phyloP scores from a whole-genome alignment of 2,329 filamentous ascomycete genomes.

The Colletotrichum costaricense region DNA sequence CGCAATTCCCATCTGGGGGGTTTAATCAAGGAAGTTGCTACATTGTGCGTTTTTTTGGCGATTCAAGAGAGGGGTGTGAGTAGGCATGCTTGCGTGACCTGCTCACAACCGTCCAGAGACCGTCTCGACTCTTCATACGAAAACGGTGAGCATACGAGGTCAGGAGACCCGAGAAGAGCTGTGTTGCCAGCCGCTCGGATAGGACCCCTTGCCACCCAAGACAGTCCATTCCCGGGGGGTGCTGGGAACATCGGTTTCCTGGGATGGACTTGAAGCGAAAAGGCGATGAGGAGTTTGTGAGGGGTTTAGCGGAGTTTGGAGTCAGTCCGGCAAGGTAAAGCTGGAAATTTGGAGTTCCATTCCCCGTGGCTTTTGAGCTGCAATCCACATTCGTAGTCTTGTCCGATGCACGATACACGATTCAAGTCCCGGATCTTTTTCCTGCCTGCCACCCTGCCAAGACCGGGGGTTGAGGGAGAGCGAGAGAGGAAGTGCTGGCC shows the following conservation, averaged over 20 bases:
- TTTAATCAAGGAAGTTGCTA: background rate
- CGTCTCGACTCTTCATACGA: background rate
- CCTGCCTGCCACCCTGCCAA: constrained; percentile 1
- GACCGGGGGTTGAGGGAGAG: background rate
- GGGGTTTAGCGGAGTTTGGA: background rate
- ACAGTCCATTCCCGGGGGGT: background rate
- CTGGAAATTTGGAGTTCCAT: background rate
- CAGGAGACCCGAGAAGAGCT: constrained; percentile 6
- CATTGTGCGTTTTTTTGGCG: background rate
- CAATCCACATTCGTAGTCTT: background rate
- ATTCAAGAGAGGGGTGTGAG: background rate
- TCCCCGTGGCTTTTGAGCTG: too few species aligned
- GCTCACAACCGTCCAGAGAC: background rate
- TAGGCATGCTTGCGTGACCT: too few species aligned
- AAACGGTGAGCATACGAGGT: constrained; percentile 18
- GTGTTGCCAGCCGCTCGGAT: background rate
- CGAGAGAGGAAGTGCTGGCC: background rate
- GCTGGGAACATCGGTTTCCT: background rate
- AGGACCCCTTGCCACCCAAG: background rate
- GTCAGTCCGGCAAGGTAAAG: background rate
- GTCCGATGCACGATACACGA: background rate
- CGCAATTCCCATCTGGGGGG: background rate
- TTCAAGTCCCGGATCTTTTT: constrained; percentile 3
- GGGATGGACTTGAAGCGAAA: background rate
- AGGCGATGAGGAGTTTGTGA: background rate